Percentiles rank a stretch among this genome's conserved stretches.
These are phyloP conservation scores for Lactarius sanguifluus DNA, from an alignment of 768 basidiomycete genomes.

Conservation along the genomic window DNA sequence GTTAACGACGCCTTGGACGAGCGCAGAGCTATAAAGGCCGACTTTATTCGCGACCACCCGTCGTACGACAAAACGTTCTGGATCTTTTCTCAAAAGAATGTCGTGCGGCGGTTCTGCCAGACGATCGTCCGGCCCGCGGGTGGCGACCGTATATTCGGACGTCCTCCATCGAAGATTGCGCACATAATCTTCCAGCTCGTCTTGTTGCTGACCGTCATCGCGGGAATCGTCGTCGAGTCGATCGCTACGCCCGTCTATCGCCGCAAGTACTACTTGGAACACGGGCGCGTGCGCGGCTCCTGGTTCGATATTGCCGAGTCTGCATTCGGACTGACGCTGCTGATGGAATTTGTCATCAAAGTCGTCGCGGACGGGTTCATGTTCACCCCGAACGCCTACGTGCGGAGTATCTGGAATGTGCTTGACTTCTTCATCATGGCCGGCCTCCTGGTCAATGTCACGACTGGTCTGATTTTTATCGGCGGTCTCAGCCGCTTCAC, in stretches of 20 bases:
- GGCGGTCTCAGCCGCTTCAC: constrained; percentile 81
- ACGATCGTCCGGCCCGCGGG: constrained; percentile 77
- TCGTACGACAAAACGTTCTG: constrained; percentile 89
- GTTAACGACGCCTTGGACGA: constrained; percentile 65
- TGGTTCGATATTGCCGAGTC: constrained; percentile 90
- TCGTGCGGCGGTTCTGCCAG: constrained; percentile 74
- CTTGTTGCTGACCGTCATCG: constrained; percentile 73
- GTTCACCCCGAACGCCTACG: constrained; percentile 89
- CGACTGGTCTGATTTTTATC: constrained; percentile 68
- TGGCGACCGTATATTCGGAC: constrained; percentile 88
- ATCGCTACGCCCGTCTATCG: constrained; percentile 86
- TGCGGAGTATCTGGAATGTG: constrained; percentile 89
- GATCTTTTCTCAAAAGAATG: constrained; percentile 80
- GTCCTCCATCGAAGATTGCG: constrained; percentile 58
- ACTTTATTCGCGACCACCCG: constrained; percentile 87
- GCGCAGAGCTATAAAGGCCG: constrained; percentile 71
- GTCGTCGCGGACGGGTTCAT: constrained; percentile 89
- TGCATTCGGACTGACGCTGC: constrained; percentile 64
- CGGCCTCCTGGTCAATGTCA: constrained; percentile 73
- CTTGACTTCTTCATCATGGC: constrained; percentile 84
- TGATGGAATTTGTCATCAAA: constrained; percentile 87
- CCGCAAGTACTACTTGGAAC: constrained; percentile 57
- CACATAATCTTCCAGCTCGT: constrained; percentile 73
- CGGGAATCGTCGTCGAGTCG: constrained; percentile 77
- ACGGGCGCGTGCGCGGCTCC: constrained; percentile 62